Evolutionary conservation across 345 rosid genomes (phyloP).

Genomic region (Gossypium australe): DNA sequence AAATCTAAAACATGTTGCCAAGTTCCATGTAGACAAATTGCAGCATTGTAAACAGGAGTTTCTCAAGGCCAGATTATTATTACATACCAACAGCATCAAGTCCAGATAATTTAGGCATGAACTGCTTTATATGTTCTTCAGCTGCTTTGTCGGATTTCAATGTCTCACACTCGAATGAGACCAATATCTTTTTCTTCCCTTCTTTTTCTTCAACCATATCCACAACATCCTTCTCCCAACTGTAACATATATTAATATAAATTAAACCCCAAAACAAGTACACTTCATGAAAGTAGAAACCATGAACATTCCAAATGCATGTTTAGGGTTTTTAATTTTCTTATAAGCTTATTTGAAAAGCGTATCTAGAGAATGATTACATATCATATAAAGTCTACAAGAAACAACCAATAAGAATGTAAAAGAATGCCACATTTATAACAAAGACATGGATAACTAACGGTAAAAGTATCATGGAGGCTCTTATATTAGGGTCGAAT

Average conservation of each 20-base stretch:
- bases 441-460: neutral
- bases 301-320: neutral
- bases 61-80: neutral
- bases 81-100: slow-evolving; percentile 76
- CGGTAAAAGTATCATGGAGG: no score
- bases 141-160: slow-evolving; percentile 89
- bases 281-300: no score
- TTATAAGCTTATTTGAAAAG: no score
- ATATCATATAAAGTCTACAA: neutral
- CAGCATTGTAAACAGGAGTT: slow-evolving; percentile 4
- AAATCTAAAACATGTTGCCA: neutral
- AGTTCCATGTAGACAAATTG: neutral
- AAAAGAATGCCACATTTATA: neutral
- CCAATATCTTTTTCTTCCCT: slow-evolving; percentile 52
- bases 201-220: slow-evolving; percentile 60
- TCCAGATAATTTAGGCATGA: slow-evolving; percentile 85
- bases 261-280: neutral
- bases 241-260: slow-evolving; percentile 13
- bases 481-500: no score
- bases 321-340: neutral
- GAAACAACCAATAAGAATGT: neutral
- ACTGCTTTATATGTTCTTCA: slow-evolving; percentile 74
- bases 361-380: no score
- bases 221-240: slow-evolving; percentile 80
- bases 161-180: slow-evolving; percentile 85